Percentiles rank a stretch among this genome's conserved stretches.
phyloP scores from a whole-genome alignment of 2,329 filamentous ascomycete genomes.

The Aspergillus intermedius region DNA sequence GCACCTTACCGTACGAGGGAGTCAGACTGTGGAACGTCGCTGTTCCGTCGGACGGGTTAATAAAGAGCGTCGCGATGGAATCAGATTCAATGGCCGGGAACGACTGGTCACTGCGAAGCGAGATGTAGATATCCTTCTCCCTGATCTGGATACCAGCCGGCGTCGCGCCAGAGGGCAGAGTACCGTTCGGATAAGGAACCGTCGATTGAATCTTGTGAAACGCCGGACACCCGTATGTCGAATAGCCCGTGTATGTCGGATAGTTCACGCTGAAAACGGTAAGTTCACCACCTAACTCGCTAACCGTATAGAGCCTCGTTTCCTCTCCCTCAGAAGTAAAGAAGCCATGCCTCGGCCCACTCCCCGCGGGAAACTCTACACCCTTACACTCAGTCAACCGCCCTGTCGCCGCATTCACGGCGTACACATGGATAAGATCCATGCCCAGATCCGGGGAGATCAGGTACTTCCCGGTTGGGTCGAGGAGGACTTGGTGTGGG shows the following conservation, averaged over 20 bases:
- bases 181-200: conserved; percentile 19
- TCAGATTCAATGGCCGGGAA: conserved; percentile 23
- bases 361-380: conserved; percentile 41
- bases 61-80: conserved; percentile 18
- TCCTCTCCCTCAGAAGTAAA: conserved; percentile 37
- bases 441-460: conserved; percentile 61
- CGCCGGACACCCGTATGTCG: conserved; percentile 19
- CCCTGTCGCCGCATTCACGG: conserved; percentile 41
- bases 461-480: conserved; percentile 59
- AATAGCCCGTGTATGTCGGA: conserved; percentile 13
- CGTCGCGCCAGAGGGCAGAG: conserved; percentile 21
- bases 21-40: conserved; percentile 52
- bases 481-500: conserved; percentile 59
- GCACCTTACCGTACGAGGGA: conserved; percentile 58
- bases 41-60: conserved; percentile 51
- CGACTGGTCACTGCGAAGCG: conserved; percentile 24
- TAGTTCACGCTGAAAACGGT: conserved; percentile 40
- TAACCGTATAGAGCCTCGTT: conserved; percentile 41
- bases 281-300: conserved; percentile 52
- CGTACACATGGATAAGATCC: conserved; percentile 56
- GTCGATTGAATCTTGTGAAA: conserved; percentile 19
- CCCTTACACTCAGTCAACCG: conserved; percentile 44
- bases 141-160: conserved; percentile 21
- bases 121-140: conserved; percentile 23
- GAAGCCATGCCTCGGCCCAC: conserved; percentile 59